Evolutionary conservation across 2,329 filamentous ascomycete genomes (phyloP).

Genomic region (Pseudocercospora eumusae): DNA sequence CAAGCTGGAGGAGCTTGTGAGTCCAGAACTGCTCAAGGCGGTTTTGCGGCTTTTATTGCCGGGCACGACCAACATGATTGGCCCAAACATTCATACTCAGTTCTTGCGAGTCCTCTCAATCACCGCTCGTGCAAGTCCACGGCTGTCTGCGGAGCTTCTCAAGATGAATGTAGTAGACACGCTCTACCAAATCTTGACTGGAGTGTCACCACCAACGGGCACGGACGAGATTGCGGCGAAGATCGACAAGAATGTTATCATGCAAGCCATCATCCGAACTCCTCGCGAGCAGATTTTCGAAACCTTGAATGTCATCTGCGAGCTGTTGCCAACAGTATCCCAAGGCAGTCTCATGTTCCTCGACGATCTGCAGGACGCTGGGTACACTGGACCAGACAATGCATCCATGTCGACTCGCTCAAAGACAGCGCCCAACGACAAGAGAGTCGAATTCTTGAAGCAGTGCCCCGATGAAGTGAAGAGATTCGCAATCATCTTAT

Average conservation of each 20-base stretch:
- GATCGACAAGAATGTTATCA: constrained; percentile 94
- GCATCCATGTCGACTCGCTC: constrained; percentile 47
- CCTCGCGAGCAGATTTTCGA: constrained; percentile 96
- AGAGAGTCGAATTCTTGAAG: constrained; percentile 76
- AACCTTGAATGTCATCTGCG: constrained; percentile 95
- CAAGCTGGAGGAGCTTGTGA: constrained; percentile 90
- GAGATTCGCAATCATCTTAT: constrained; percentile 87
- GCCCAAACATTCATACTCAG: constrained; percentile 91
- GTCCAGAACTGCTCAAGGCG: constrained; percentile 79
- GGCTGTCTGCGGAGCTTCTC: constrained; percentile 83
- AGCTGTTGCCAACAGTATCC: constrained; percentile 78
- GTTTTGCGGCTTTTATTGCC: constrained; percentile 85
- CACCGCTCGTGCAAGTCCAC: constrained; percentile 83
- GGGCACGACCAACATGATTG: constrained; percentile 92
- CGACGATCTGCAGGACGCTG: constrained; percentile 53
- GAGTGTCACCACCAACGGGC: constrained; percentile 83
- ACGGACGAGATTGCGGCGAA: constrained; percentile 77
- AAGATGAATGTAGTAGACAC: constrained; percentile 98
- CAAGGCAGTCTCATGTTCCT: constrained; percentile 55
- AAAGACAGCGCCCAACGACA: constrained; percentile 69
- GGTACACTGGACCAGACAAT: constrained; percentile 51
- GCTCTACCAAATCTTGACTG: constrained; percentile 93
- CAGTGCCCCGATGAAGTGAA: constrained; percentile 84
- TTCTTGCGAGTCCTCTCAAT: constrained; percentile 91
- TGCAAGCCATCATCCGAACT: constrained; percentile 96